phyloP scores from a whole-genome alignment of 495 filamentous ascomycete genomes.

The Hypoxylon crocopeplum region DNA sequence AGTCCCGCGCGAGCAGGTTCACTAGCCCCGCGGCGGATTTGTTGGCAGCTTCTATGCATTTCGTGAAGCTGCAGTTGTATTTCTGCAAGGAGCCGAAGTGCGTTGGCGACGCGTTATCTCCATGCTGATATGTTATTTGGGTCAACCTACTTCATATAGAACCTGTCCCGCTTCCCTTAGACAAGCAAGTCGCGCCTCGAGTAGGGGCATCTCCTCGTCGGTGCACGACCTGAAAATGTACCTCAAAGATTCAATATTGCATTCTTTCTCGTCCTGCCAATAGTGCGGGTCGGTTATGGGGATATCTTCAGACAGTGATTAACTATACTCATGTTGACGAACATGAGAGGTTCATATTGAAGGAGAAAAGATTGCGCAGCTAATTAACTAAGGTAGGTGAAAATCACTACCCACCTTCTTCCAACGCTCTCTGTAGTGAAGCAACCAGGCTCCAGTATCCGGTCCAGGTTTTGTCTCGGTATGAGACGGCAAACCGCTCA shows the following conservation, averaged over 20 bases:
- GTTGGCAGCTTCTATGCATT: conserved; percentile 76
- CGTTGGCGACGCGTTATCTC: conserved; percentile 36
- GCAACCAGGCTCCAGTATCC: conserved; percentile 97
- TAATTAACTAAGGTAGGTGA: not conserved
- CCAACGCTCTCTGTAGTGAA: conserved; percentile 81
- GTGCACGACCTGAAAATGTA: conserved; percentile 88
- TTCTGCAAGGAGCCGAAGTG: conserved; percentile 61
- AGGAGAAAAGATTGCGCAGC: not conserved
- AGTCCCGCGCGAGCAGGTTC: conserved; percentile 78
- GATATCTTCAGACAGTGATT: conserved; percentile 62
- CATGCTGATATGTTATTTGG: conserved; percentile 24
- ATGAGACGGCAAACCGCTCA: conserved; percentile 79
- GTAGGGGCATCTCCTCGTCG: conserved; percentile 83
- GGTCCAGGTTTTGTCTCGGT: conserved; percentile 81
- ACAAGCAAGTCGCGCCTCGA: conserved; percentile 78
- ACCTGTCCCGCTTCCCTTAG: conserved; percentile 85
- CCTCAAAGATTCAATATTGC: conserved; percentile 72
- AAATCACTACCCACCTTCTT: conserved; percentile 69
- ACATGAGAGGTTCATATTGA: not conserved
- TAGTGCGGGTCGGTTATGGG: conserved; percentile 89
- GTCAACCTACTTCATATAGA: conserved; percentile 74
- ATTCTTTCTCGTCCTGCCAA: conserved; percentile 81
- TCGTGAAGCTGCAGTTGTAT: conserved; percentile 76
- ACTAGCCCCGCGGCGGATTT: conserved; percentile 84
- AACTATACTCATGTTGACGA: conserved; percentile 21